Evolutionary conservation across 805 yeast species (phyloP), one percentile per base, ranked within the genome.

Genomic region (Wickerhamomyces tratensis): DNA sequence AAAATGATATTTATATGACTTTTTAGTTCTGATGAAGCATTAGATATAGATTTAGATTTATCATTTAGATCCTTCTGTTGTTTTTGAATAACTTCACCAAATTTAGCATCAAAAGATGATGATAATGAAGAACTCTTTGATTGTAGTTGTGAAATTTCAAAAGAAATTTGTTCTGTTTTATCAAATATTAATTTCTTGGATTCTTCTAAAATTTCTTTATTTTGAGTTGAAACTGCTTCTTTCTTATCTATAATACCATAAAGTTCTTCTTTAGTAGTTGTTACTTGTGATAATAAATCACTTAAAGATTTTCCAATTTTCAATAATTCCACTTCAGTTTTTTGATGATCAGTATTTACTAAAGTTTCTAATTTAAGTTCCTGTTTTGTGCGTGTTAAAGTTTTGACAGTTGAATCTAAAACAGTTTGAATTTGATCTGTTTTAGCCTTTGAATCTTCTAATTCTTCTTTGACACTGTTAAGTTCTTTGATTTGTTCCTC

Each of bases 401-500:
- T 49, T 43, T 25, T 40, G 39, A 31, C 48, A 39, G 37, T 48
- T 46, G 25, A 40, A 37, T 30, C 41, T 39, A 12, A 61, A 43
- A 30, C 45, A 7, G 39, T 1, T 5, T 31, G 33, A 2, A 49
- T n/a, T 3, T 27, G 9, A 1, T 13, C 36, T 14, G 43, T 50
- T 25, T 49, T 43, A 5, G 25, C 39, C 31, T 53, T 50, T 37
- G 52, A 43, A 5, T 31, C 31, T 5, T 45, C 43, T 5, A 57
- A 38, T 1, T 46, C 41, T 11, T 38, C 25, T 39, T 48, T 54
- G 15, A 41, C 33, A 3, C 36, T 47, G 27, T 47, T 52, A 30
- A 59, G 51, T 13, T 57, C 46, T 26, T 52, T 53, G 38, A 58
- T 47, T 39, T 63, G 65, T 29, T 52, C 55, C 29, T 71, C 76